Conservation (phyloP, 768 basidiomycete genomes). For the Mycena leptocephala region DNA sequence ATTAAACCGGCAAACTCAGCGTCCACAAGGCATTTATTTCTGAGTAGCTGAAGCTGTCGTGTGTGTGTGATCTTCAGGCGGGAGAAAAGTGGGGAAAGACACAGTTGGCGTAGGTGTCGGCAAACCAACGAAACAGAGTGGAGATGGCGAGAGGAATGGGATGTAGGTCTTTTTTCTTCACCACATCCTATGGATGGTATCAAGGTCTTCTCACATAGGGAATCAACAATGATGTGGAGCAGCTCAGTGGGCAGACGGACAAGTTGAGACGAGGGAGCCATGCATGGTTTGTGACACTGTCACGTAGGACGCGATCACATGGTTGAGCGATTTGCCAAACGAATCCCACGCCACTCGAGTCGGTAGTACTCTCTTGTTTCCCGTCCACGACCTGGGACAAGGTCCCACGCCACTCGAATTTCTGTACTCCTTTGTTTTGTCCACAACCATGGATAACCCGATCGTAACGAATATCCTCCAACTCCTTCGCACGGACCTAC, state of each 20-base stretch:
- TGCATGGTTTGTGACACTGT: not conserved
- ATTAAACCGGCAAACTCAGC: not conserved
- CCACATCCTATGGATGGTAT: not conserved
- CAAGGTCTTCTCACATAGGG: not conserved
- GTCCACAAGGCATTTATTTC: not conserved
- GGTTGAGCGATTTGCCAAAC: not conserved
- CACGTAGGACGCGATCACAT: not conserved
- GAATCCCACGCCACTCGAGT: not conserved
- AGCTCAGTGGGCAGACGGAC: constrained; percentile 22
- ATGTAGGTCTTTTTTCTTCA: not conserved
- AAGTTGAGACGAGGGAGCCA: not conserved
- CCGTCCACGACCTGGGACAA: not conserved
- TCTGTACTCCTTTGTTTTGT: not conserved
- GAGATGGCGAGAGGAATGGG: constrained; percentile 1
- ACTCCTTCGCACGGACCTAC: not conserved
- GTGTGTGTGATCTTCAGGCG: not conserved
- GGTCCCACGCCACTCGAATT: not conserved
- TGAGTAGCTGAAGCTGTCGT: not conserved
- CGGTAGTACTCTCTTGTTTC: not conserved
- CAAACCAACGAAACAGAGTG: constrained; percentile 7
- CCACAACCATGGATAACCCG: not conserved
- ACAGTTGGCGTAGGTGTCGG: not conserved
- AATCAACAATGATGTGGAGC: constrained; percentile 2
- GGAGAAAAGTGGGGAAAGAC: constrained; percentile 13
- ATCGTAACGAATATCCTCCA: not conserved